Evolutionary conservation across 2,329 filamentous ascomycete genomes (phyloP).

Genomic region (Penicillium sp.): DNA sequence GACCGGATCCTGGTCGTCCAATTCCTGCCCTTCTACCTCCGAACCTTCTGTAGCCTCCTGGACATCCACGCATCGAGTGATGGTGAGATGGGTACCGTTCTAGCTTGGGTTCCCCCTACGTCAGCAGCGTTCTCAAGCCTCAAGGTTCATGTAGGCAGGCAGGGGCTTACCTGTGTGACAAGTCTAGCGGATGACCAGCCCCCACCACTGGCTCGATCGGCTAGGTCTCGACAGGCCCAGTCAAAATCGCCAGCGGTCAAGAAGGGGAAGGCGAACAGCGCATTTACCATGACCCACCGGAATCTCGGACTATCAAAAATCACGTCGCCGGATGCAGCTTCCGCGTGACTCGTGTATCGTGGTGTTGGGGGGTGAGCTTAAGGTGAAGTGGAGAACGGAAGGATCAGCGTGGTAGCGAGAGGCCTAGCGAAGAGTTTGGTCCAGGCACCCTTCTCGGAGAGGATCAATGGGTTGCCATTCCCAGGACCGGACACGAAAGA

Average conservation of each 20-base stretch:
- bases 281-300: slow-evolving; percentile 11
- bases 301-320: neutral
- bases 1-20: slow-evolving; percentile 34
- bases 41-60: slow-evolving; percentile 5
- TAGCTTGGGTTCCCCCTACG: slow-evolving; percentile 13
- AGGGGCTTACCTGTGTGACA: slow-evolving; percentile 28
- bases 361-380: neutral
- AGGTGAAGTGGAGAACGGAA: neutral
- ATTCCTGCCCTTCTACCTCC: slow-evolving; percentile 12
- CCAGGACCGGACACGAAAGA: neutral
- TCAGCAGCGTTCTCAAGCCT: neutral
- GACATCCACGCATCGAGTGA: slow-evolving; percentile 26
- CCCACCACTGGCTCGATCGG: slow-evolving; percentile 47
- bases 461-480: neutral
- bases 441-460: neutral
- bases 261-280: slow-evolving; percentile 54
- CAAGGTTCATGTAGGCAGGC: neutral
- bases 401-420: neutral
- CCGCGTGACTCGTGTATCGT: neutral
- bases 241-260: slow-evolving; percentile 62
- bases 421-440: neutral
- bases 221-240: slow-evolving; percentile 61
- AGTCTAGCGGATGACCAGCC: slow-evolving; percentile 41
- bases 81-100: slow-evolving; percentile 29
- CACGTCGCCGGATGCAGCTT: slow-evolving; percentile 9